Percentiles rank a stretch among this genome's conserved stretches.
These are phyloP conservation scores for Typha latifolia DNA, from an alignment of 176 grass and related monocot species.

Conservation along the genomic window DNA sequence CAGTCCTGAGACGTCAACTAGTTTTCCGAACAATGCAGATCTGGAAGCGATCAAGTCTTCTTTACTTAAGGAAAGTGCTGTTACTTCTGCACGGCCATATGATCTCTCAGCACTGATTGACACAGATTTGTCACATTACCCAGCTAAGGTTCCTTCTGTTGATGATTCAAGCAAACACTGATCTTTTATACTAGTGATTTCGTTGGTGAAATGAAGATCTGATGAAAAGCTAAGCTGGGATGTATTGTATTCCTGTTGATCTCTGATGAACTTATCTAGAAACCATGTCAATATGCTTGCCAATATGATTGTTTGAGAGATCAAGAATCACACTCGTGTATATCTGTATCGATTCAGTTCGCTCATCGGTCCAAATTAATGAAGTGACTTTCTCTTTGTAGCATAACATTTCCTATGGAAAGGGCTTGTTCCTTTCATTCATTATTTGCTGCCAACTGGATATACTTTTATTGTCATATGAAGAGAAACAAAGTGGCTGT, in stretches of 20 bases:
- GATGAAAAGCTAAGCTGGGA: background rate
- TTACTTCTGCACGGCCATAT: conserved; percentile 46
- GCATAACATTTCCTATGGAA: too few relatives aligned
- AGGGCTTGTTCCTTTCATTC: too few relatives aligned
- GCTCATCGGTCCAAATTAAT: background rate
- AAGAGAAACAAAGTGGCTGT: background rate
- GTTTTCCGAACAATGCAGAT: conserved; percentile 26
- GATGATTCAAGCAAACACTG: conserved; percentile 49
- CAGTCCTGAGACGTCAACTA: conserved; percentile 5
- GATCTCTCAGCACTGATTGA: conserved; percentile 43
- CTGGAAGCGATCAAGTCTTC: conserved; percentile 77
- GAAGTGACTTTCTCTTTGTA: background rate
- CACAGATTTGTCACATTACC: conserved; percentile 46
- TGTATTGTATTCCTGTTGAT: too few relatives aligned
- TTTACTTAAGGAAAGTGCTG: conserved; percentile 59
- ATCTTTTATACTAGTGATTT: conserved; percentile 11
- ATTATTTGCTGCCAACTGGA: background rate
- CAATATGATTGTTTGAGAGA: background rate
- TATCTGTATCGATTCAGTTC: background rate
- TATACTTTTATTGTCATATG: background rate
- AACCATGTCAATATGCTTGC: background rate
- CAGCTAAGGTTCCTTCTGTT: conserved; percentile 41
- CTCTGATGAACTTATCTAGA: background rate
- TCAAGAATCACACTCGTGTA: background rate
- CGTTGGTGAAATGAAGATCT: background rate